Evolutionary conservation across 2,329 filamentous ascomycete species (phyloP).

Genomic region (Botrytis paeoniae): DNA sequence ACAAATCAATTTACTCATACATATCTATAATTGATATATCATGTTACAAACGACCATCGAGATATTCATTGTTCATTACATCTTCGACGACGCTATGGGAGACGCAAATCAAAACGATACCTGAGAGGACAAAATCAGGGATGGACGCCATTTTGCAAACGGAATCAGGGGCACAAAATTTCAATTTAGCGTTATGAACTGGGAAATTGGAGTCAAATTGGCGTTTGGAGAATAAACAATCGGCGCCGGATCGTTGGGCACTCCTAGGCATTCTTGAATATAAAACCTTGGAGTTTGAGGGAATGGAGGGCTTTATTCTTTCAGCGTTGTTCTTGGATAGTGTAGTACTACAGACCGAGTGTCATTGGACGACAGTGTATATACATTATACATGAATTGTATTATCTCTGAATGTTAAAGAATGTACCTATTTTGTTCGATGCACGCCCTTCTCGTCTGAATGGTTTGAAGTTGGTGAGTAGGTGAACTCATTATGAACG

Average conservation of each 20-base stretch:
- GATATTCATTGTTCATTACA: neutral
- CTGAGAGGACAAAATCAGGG: neutral
- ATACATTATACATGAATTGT: neutral
- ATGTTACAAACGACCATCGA: neutral
- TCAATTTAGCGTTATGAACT: slow-evolving; percentile 1
- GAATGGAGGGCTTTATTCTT: neutral
- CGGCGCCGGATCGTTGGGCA: neutral
- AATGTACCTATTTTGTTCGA: neutral
- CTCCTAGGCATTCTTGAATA: neutral
- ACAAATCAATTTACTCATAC: slow-evolving; percentile 32
- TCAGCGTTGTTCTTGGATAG: neutral
- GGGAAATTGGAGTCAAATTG: neutral
- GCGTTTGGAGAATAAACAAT: neutral
- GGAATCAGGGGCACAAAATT: neutral
- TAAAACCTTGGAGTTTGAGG: neutral
- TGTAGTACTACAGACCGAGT: neutral
- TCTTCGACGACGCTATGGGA: neutral
- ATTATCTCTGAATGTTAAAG: neutral
- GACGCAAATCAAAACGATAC: neutral
- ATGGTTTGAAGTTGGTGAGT: neutral
- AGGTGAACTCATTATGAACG: neutral
- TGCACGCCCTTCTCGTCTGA: neutral
- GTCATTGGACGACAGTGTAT: neutral
- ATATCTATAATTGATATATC: slow-evolving; percentile 25
- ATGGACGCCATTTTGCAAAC: neutral